Evolutionary conservation across 768 basidiomycete genomes (phyloP).

Genomic region (Auriculariales sp.): DNA sequence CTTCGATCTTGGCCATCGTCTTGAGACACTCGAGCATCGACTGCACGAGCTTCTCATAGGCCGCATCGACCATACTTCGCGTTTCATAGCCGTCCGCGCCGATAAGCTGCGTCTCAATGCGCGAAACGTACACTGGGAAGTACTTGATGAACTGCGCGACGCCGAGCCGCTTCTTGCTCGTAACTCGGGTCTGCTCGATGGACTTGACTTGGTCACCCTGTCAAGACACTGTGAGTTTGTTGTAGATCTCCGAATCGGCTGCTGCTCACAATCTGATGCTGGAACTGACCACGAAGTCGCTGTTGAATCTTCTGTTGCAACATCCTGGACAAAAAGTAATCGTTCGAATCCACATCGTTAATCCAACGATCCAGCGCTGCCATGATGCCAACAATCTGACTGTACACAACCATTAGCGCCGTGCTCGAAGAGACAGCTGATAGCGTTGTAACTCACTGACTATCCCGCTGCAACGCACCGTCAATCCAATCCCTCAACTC

Average conservation of each 20-base stretch:
- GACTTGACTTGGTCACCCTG: slow-evolving; percentile 78
- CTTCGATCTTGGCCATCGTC: slow-evolving; percentile 92
- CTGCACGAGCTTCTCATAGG: slow-evolving; percentile 80
- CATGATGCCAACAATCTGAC: slow-evolving; percentile 76
- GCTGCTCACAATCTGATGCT: slow-evolving; percentile 35
- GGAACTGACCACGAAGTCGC: slow-evolving; percentile 59
- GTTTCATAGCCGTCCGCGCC: slow-evolving; percentile 67
- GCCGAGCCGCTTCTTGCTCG: slow-evolving; percentile 84
- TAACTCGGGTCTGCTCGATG: slow-evolving; percentile 83
- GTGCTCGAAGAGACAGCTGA: neutral
- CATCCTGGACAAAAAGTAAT: slow-evolving; percentile 48
- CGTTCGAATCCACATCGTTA: slow-evolving; percentile 62
- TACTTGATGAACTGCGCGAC: slow-evolving; percentile 85
- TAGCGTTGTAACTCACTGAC: slow-evolving; percentile 59
- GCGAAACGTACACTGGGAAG: slow-evolving; percentile 75
- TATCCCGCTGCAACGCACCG: slow-evolving; percentile 55
- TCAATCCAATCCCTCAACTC: slow-evolving; percentile 84
- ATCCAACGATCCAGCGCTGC: slow-evolving; percentile 65
- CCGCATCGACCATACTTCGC: slow-evolving; percentile 57
- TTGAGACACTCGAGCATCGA: slow-evolving; percentile 87
- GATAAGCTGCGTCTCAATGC: slow-evolving; percentile 72
- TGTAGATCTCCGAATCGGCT: slow-evolving; percentile 11
- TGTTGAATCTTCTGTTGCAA: slow-evolving; percentile 73
- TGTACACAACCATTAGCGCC: slow-evolving; percentile 16
- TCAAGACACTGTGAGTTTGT: slow-evolving; percentile 2